phyloP scores from a whole-genome alignment of 257 asterid species.

The Nicotiana knightiana region DNA sequence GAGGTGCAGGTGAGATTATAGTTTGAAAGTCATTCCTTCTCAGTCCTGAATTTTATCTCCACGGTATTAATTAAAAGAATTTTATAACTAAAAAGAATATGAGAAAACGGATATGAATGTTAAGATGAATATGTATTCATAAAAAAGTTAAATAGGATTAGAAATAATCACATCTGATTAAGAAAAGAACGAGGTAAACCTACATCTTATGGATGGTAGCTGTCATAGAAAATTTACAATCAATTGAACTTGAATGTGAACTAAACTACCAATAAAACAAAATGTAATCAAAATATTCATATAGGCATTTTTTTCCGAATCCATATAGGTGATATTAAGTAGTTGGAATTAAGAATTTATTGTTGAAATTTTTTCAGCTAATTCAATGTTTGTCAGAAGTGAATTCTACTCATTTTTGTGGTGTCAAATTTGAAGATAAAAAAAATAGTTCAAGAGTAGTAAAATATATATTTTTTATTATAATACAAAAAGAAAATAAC shows the following conservation, averaged over 20 bases:
- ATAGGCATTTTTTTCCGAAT: not conserved
- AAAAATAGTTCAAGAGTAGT: no score
- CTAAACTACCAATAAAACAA: not conserved
- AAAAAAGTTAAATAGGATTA: not conserved
- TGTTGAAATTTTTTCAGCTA: not conserved
- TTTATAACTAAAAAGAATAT: not conserved
- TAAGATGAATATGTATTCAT: not conserved
- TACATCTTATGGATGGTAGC: no score
- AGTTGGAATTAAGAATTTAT: not conserved
- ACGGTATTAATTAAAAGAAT: not conserved
- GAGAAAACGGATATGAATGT: not conserved
- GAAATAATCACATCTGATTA: not conserved
- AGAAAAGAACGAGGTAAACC: no score
- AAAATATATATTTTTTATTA: no score
- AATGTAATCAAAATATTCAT: not conserved
- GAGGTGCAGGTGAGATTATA: not conserved
- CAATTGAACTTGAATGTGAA: no score
- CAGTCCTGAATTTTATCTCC: not conserved
- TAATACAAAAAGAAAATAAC: no score
- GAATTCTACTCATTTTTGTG: not conserved
- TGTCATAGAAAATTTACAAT: no score
- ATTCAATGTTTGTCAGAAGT: not conserved
- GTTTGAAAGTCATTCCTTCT: not conserved
- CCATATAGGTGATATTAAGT: not conserved
- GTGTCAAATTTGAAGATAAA: not conserved